Percentiles rank a stretch among this genome's conserved stretches.
Conservation (phyloP, 305 asterid species). For the Fraxinus paxiana region DNA sequence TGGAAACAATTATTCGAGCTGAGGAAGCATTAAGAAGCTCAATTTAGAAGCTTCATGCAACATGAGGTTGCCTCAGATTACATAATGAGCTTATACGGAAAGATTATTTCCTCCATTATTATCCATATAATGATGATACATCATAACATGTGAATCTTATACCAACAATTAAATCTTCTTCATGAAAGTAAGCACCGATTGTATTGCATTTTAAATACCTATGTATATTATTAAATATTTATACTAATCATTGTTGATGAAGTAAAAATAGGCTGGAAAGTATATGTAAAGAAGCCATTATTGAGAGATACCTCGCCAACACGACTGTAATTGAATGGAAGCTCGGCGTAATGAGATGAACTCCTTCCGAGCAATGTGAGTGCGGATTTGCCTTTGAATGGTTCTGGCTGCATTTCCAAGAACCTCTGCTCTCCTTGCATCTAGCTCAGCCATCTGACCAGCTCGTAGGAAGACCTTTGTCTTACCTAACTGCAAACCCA, state of each 20-base stretch:
- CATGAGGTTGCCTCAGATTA: background rate
- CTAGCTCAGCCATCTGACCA: slow-evolving; percentile 99
- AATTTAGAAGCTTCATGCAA: background rate
- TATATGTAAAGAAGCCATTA: slow-evolving; percentile 6
- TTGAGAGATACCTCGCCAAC: slow-evolving; percentile 86
- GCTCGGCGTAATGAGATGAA: slow-evolving; percentile 70
- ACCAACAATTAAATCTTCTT: background rate
- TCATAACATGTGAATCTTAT: background rate
- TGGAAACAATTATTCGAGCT: background rate
- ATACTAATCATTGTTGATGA: background rate
- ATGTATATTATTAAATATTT: background rate
- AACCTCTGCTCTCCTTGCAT: slow-evolving; percentile 93
- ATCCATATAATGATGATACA: background rate
- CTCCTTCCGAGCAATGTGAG: slow-evolving; percentile 87
- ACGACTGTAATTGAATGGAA: slow-evolving; percentile 84
- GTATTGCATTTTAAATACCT: background rate
- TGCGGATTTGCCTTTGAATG: slow-evolving; percentile 92
- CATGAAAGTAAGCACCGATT: background rate
- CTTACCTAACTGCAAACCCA: slow-evolving; percentile 78
- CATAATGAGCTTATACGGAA: background rate
- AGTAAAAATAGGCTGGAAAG: slow-evolving; percentile 36
- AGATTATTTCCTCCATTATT: background rate
- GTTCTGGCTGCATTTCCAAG: slow-evolving; percentile 96
- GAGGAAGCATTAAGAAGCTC: background rate
- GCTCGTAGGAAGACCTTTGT: slow-evolving; percentile 97